Base-by-base conservation (phyloP, 192 early-diverging fungal genomes). In the Gorgonomyces haynaldii region DNA sequence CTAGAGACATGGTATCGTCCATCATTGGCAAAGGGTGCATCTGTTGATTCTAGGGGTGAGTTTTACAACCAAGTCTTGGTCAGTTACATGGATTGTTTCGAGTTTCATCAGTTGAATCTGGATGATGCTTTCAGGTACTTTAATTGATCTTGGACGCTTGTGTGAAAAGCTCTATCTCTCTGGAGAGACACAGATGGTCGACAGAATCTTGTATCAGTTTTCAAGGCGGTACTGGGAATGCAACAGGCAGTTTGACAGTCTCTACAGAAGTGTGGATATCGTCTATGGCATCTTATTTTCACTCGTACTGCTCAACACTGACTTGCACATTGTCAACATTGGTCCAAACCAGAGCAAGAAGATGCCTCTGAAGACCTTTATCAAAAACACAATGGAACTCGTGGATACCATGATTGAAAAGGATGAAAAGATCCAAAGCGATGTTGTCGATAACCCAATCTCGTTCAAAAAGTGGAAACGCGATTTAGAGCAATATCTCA, bases 171-270 rank as follows among this genome's bases (percentile, higher is more conserved):
- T 93, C 0, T 78, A 80, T 16, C 62, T 98, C 44, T 85, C 83
- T 37, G 94, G 85, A 22, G 94, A 98, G 62, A 80, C 91, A 12
- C 94, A 98, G 58, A 75, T 86, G 42, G 81, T 98, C 24, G 90
- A 90, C 63, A 79, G 94, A 22, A 81, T 98, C 30, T 60, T 98
- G 37, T 79, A 81, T 45, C 82, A 69, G 15, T 83, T 96, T 65
- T 74, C 90, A n/a, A 62, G 71, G 43, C 71, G 84, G 1, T 96
- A 82, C 57, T 84, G 82, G 60, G 69, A 78, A 27, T 92, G 88
- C 62, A 96, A 96, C 56, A 71, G 75, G 7, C 63, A 77, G 2
- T 16, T 31, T n/a, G 37, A 55, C 29, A 40, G 23, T 1, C 22
- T 63, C 17, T 69, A 46, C 38, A 26, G 50, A 22, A 45, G 42